A percentile compares a stretch with the other conserved stretches of the same genome.
These are phyloP conservation scores for Plectranthus barbatus DNA, from an alignment of 257 asterid species.

Conservation along the genomic window DNA sequence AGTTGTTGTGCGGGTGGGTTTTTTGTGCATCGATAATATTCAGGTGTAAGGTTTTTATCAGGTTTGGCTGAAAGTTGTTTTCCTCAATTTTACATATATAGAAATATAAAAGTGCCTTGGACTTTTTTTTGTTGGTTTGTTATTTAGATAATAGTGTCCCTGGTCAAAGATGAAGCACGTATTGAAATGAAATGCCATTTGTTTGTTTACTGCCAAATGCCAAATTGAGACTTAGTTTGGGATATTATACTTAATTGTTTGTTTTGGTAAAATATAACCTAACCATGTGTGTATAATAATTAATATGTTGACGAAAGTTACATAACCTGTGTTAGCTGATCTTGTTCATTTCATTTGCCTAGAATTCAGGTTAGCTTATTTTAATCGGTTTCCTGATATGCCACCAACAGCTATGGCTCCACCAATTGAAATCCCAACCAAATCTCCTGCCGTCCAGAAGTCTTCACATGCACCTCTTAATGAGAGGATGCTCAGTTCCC, in stretches of 20 bases:
- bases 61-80: background rate
- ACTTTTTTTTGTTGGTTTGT: background rate
- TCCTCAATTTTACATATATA: background rate
- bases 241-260: background rate
- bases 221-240: background rate
- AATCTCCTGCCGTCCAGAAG: slow-evolving; percentile 21
- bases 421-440: slow-evolving; percentile 37
- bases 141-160: background rate
- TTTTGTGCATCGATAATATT: background rate
- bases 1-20: background rate
- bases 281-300: background rate
- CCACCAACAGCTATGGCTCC: slow-evolving; percentile 51
- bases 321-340: background rate
- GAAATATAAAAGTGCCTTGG: background rate
- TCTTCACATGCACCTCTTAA: slow-evolving; percentile 57
- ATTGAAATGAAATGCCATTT: no score
- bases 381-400: slow-evolving; percentile 9
- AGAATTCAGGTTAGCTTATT: slow-evolving; percentile 7
- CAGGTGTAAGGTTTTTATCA: background rate
- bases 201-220: background rate
- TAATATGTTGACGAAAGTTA: background rate
- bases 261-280: background rate
- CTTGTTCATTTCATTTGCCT: background rate
- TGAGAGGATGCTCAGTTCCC: slow-evolving; percentile 81
- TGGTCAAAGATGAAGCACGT: background rate